Base-by-base conservation (phyloP, 108 stramenopile genomes). In the Cyclostephanos tholiformis region DNA sequence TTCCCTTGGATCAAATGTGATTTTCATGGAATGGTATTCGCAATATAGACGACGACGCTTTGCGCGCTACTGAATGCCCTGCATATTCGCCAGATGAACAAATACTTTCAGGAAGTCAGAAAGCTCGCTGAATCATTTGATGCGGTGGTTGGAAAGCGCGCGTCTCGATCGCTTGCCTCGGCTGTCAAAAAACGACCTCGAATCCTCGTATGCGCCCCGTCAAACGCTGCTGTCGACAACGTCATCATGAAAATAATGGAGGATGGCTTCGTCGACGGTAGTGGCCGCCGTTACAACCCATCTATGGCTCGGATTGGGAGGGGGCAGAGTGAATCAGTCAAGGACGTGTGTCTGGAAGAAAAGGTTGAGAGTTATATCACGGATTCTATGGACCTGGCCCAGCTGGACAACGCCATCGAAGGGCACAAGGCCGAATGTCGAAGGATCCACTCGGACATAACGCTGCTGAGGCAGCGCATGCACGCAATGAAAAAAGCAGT, bases 221-320 rank as follows among this genome's bases (percentile, higher is more conserved):
- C 92, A 50, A 99, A 99, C 82, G 95, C 94, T 9, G 99, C 98
- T 3, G 97, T 99, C 13, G 99, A 99, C 82, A 97, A 98, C 69
- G 85, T 99, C 22, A 88, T 99, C 20, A 59, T 92, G 22, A 96
- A 97, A 64, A 93, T 99, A 58, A 86, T 98, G 87, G 83, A 84
- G 43, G 89, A 90, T 56, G 94, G 95, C 36, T 99, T 99, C 61
- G 65, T 94, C 3, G 99, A 98, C 71, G 97, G 98, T n/a, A 77
- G 76, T 49, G 97, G 95, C 1, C 57, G 69, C 62, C 74, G 89
- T 27, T 99, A 99, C 82, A 95, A 91, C 74, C 99, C 99, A 2
- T 78, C 87, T 39, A 90, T 99, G 29, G 88, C 94, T 41, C 90
- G 99, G 16, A 88, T 99, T 9, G 99, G 97, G 9, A 75, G 71